phyloP scores from a whole-genome alignment of 305 asterid genomes.

The Solanum hybrid region DNA sequence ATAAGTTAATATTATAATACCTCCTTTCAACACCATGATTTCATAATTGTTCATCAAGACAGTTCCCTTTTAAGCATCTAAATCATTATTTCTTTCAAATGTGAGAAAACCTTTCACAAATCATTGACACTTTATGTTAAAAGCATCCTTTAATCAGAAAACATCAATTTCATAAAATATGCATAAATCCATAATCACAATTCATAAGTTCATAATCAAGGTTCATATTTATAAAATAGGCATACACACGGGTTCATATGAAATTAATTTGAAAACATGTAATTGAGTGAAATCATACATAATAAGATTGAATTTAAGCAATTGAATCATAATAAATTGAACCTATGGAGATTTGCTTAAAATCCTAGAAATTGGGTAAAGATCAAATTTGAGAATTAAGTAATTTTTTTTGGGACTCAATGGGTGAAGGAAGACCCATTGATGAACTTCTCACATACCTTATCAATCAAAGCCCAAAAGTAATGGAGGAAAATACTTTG shows the following conservation, averaged over 20 bases:
- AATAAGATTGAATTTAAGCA: background rate
- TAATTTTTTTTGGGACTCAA: too few species aligned
- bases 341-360: background rate
- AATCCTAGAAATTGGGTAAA: background rate
- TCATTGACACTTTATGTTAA: background rate
- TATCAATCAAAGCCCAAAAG: too few species aligned
- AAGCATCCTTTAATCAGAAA: background rate
- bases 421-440: too few species aligned
- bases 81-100: background rate
- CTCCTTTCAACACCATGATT: background rate
- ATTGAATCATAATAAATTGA: background rate
- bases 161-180: background rate
- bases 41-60: background rate
- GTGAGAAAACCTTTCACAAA: background rate
- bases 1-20: background rate
- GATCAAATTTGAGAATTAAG: background rate
- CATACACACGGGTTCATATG: background rate
- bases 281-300: background rate
- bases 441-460: too few species aligned
- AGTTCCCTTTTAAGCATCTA: background rate
- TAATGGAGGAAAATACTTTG: too few species aligned
- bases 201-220: background rate
- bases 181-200: background rate
- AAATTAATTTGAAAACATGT: background rate
- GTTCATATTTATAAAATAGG: background rate